Evolutionary conservation across 1,284 basidiomycete genomes (phyloP).

Genomic region (Ganoderma sinense): DNA sequence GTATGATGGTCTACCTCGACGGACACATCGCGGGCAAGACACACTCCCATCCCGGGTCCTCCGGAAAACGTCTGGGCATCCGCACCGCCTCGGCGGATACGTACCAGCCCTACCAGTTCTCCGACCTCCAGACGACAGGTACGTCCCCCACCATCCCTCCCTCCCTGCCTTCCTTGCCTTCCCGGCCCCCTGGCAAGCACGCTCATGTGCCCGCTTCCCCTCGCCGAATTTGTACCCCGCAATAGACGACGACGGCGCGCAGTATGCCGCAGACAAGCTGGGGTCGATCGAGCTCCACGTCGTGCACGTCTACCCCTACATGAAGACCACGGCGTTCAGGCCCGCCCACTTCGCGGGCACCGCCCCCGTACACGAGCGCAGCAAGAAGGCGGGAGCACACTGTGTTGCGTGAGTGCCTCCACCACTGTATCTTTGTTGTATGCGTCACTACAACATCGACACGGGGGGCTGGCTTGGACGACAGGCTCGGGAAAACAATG

Average conservation of each 20-base stretch:
- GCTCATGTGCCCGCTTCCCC: not conserved
- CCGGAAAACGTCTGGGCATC: slow-evolving; percentile 12
- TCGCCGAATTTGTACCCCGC: not conserved
- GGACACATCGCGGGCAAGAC: slow-evolving; percentile 13
- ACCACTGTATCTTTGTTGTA: too few relatives aligned
- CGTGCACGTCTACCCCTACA: slow-evolving; percentile 10
- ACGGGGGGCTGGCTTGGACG: not conserved
- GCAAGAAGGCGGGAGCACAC: slow-evolving; percentile 32
- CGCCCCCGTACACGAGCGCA: slow-evolving; percentile 27
- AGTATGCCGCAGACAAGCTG: slow-evolving; percentile 12
- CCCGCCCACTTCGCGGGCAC: slow-evolving; percentile 9
- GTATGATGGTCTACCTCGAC: slow-evolving; percentile 15
- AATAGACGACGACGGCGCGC: slow-evolving; percentile 12
- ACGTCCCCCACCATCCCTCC: not conserved
- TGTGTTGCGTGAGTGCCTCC: slow-evolving; percentile 28
- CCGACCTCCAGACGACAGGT: slow-evolving; percentile 15
- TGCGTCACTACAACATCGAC: not conserved
- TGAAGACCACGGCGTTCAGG: not conserved
- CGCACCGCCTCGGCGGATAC: slow-evolving; percentile 4
- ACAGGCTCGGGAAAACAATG: slow-evolving; percentile 10
- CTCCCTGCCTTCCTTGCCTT: not conserved
- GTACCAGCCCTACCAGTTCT: slow-evolving; percentile 22
- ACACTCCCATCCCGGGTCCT: slow-evolving; percentile 1
- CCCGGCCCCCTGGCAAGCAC: not conserved
- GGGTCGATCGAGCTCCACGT: slow-evolving; percentile 19